Percentiles rank a stretch among this genome's conserved stretches.
phyloP scores from a whole-genome alignment of 2,329 filamentous ascomycete genomes.

The Ciborinia camelliae region DNA sequence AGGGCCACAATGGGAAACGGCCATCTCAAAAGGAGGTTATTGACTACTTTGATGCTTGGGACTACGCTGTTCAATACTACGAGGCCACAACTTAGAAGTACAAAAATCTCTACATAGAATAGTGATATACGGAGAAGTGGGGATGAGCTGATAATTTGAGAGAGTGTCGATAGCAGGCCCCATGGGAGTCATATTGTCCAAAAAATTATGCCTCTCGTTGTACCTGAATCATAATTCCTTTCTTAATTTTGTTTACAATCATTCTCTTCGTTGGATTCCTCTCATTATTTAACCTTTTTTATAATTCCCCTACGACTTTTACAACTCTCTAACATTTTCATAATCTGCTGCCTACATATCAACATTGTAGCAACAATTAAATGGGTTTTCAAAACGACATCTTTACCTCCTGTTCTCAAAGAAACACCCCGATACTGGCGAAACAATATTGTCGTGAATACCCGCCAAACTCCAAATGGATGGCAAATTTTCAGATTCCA shows the following conservation, averaged over 20 bases:
- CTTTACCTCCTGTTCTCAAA: background rate
- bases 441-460: background rate
- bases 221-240: background rate
- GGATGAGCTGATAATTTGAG: background rate
- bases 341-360: background rate
- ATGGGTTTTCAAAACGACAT: background rate
- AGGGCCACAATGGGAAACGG: background rate
- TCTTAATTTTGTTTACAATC: background rate
- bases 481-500: background rate
- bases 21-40: background rate
- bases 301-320: too few species aligned
- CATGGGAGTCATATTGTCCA: background rate
- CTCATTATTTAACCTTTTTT: background rate
- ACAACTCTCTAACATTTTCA: background rate
- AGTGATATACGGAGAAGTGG: background rate
- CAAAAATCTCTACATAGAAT: background rate
- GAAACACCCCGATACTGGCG: background rate
- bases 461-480: background rate
- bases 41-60: background rate
- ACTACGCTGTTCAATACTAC: background rate
- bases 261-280: background rate
- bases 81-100: background rate
- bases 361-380: background rate
- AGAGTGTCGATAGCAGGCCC: background rate
- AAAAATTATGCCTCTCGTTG: background rate